phyloP scores from a whole-genome alignment of 2,329 filamentous ascomycete genomes.

The Nemania serpens region DNA sequence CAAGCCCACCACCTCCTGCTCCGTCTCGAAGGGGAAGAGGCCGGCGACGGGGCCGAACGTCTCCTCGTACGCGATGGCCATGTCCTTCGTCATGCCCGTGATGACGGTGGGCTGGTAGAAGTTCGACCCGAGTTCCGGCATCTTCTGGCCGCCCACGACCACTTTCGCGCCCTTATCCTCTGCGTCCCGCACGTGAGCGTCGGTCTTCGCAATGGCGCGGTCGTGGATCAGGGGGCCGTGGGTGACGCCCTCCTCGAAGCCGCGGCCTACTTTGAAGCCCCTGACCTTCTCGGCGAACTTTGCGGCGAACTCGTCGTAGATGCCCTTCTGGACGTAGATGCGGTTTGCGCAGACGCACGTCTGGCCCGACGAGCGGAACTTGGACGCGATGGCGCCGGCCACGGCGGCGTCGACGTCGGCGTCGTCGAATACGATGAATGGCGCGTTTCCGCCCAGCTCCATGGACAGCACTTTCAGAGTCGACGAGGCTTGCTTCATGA shows the following conservation, averaged over 20 bases:
- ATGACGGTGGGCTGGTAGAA: slow-evolving; percentile 93
- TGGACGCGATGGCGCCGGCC: slow-evolving; percentile 78
- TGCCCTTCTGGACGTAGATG: slow-evolving; percentile 76
- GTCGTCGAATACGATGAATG: slow-evolving; percentile 97
- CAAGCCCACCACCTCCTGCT: slow-evolving; percentile 82
- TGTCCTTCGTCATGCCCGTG: slow-evolving; percentile 81
- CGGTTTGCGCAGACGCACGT: slow-evolving; percentile 92
- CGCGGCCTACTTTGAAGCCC: slow-evolving; percentile 75
- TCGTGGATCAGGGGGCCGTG: slow-evolving; percentile 87
- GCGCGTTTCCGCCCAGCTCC: slow-evolving; percentile 92
- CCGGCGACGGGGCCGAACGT: slow-evolving; percentile 95
- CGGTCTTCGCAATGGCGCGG: slow-evolving; percentile 78
- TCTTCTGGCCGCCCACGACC: slow-evolving; percentile 72
- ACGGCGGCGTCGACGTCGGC: slow-evolving; percentile 87
- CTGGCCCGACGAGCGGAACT: slow-evolving; percentile 94
- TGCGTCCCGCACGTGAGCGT: slow-evolving; percentile 80
- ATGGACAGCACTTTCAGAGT: slow-evolving; percentile 85
- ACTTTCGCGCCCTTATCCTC: slow-evolving; percentile 76
- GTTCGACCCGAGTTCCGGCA: slow-evolving; percentile 77
- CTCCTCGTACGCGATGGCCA: slow-evolving; percentile 85
- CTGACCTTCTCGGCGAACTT: slow-evolving; percentile 74
- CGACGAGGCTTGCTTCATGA: slow-evolving; percentile 87
- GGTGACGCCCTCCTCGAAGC: slow-evolving; percentile 71
- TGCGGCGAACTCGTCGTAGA: slow-evolving; percentile 75
- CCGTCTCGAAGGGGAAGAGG: slow-evolving; percentile 84